Evolutionary conservation across 441 rosid species (phyloP).

Genomic region (Isatis lusitanica): DNA sequence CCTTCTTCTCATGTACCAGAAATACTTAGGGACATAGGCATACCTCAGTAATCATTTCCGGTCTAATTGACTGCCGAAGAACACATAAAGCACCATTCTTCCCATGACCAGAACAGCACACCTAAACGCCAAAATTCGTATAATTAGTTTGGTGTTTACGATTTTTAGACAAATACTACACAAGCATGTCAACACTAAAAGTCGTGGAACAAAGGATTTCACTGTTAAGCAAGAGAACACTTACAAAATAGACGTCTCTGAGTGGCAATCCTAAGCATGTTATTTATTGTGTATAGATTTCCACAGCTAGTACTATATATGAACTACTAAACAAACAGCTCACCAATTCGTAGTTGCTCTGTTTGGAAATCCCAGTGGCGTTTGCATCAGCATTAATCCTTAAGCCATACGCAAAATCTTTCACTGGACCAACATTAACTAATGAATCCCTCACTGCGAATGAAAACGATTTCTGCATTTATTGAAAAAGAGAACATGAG

Average conservation of each 20-base stretch:
- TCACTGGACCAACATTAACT: slow-evolving; percentile 90
- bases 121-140: slow-evolving; percentile 46
- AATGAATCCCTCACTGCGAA: slow-evolving; percentile 96
- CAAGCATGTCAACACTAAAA: slow-evolving; percentile 21
- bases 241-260: background rate
- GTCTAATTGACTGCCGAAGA: slow-evolving; percentile 96
- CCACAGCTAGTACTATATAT: slow-evolving; percentile 10
- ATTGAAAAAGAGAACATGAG: slow-evolving; percentile 37
- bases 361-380: slow-evolving; percentile 95
- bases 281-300: background rate
- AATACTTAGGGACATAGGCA: slow-evolving; percentile 23
- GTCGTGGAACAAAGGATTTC: slow-evolving; percentile 5
- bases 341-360: slow-evolving; percentile 98
- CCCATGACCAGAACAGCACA: slow-evolving; percentile 99
- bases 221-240: background rate
- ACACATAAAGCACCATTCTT: slow-evolving; percentile 90
- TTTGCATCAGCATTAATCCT: slow-evolving; percentile 90
- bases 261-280: slow-evolving; percentile 3
- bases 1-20: slow-evolving; percentile 20
- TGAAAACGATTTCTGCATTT: slow-evolving; percentile 86
- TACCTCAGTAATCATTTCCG: slow-evolving; percentile 98
- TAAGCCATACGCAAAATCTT: slow-evolving; percentile 93
- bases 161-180: slow-evolving; percentile 12
- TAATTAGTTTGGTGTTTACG: slow-evolving; percentile 20
- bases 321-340: slow-evolving; percentile 39